These are phyloP conservation scores for Pseudodiploospora longispora DNA, from an alignment of 2,329 filamentous ascomycete species.

Conservation along the genomic window DNA sequence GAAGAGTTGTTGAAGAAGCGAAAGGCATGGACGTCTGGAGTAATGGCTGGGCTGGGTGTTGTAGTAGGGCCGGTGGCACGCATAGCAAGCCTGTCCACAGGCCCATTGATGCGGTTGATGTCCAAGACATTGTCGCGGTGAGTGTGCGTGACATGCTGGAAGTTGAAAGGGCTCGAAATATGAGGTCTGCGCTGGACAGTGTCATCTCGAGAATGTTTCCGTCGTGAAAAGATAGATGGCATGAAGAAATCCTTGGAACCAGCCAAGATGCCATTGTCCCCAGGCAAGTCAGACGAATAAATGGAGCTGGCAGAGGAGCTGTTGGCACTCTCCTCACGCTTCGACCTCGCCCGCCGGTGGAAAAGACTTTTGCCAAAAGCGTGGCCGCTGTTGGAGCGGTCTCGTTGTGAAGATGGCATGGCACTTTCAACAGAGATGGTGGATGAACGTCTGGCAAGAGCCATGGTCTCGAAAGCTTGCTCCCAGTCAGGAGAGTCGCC, in stretches of 20 bases:
- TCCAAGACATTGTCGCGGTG: constrained; percentile 39
- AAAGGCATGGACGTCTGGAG: constrained; percentile 28
- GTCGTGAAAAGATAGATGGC: constrained; percentile 43
- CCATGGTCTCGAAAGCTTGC: constrained; percentile 36
- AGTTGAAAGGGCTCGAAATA: constrained; percentile 59
- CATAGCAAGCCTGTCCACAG: constrained; percentile 4
- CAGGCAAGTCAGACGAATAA: constrained; percentile 35
- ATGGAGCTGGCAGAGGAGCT: constrained; percentile 40
- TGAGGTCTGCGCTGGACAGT: constrained; percentile 33
- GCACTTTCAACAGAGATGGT: constrained; percentile 45
- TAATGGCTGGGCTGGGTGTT: constrained; percentile 14
- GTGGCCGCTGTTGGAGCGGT: constrained; percentile 52
- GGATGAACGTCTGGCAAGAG: constrained; percentile 48
- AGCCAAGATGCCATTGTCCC: constrained; percentile 22
- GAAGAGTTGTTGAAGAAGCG: constrained; percentile 33
- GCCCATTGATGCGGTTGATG: constrained; percentile 14
- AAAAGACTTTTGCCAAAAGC: constrained; percentile 54
- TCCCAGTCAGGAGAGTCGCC: constrained; percentile 43
- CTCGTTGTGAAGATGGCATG: constrained; percentile 35
- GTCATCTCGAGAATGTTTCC: constrained; percentile 33
- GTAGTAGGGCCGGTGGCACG: constrained; percentile 13
- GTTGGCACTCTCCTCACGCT: constrained; percentile 42
- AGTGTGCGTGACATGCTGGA: constrained; percentile 56
- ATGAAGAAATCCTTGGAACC: constrained; percentile 37
- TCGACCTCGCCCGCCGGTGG: constrained; percentile 41